Conservation (phyloP, 208 protist species). For the Trypanosoma brucei region DNA sequence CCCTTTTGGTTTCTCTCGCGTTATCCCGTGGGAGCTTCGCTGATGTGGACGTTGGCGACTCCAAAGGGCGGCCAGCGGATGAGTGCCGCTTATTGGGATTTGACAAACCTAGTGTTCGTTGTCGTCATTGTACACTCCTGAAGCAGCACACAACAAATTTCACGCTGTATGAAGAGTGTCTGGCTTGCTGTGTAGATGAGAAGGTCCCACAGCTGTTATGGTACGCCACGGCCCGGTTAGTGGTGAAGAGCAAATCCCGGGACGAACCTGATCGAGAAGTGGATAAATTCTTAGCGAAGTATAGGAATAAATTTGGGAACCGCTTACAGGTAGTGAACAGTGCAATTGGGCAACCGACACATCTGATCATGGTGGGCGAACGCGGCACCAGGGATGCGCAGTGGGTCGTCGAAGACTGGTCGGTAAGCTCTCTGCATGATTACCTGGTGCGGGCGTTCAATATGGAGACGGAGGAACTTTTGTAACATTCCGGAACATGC, state of each 20-base stretch:
- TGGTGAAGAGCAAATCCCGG: neutral
- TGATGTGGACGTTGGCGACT: neutral
- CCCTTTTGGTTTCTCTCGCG: neutral
- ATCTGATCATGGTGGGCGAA: slow-evolving; percentile 8
- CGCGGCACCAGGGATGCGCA: neutral
- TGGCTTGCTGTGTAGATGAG: slow-evolving; percentile 34
- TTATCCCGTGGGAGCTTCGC: neutral
- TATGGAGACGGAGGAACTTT: neutral
- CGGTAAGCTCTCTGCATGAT: neutral
- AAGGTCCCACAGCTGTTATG: neutral
- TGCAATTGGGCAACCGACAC: neutral
- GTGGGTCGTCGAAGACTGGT: neutral
- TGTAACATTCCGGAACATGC: neutral
- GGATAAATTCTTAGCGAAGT: slow-evolving; percentile 13
- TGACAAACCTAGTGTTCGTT: slow-evolving; percentile 25
- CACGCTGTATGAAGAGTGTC: slow-evolving; percentile 43
- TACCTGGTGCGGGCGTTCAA: neutral
- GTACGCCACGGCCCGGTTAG: slow-evolving; percentile 17
- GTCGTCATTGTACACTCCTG: slow-evolving; percentile 33
- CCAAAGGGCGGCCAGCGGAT: neutral
- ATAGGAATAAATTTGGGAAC: slow-evolving; percentile 16
- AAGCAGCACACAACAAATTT: slow-evolving; percentile 33
- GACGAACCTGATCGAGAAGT: slow-evolving; percentile 13
- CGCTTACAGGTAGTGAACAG: slow-evolving; percentile 4
- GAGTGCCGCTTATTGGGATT: slow-evolving; percentile 51